Conservation (phyloP, 495 filamentous ascomycete species). For the Trichoderma erinaceum region DNA sequence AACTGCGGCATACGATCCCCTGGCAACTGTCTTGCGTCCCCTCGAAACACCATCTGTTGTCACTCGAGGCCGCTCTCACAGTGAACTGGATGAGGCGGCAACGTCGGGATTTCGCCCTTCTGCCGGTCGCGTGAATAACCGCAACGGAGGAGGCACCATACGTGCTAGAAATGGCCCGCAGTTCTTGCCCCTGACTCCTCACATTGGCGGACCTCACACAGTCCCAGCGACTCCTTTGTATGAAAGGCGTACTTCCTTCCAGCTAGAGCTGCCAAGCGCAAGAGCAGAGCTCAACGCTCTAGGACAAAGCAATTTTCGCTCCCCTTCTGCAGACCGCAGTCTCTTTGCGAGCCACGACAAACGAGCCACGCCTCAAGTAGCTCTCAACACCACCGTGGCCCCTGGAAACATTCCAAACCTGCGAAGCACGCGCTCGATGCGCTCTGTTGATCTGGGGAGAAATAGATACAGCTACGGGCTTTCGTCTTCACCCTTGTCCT, state of each 20-base stretch:
- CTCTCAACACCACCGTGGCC: conserved; percentile 55
- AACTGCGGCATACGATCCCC: conserved; percentile 1
- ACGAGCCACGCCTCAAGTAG: conserved; percentile 57
- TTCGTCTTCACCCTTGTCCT: conserved; percentile 33
- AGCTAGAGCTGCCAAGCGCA: conserved; percentile 26
- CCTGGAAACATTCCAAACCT: conserved; percentile 55
- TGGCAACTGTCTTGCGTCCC: conserved; percentile 14
- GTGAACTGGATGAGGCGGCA: conserved; percentile 27
- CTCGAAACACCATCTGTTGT: conserved; percentile 36
- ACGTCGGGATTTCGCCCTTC: neutral
- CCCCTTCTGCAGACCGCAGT: conserved; percentile 52
- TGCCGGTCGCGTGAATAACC: neutral
- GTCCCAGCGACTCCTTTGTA: conserved; percentile 44
- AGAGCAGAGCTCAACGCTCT: conserved; percentile 28
- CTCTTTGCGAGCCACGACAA: conserved; percentile 51
- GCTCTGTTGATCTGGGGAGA: conserved; percentile 28
- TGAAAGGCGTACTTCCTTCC: conserved; percentile 26
- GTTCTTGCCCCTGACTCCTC: conserved; percentile 36
- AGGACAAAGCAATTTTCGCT: conserved; percentile 24
- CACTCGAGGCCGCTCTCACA: conserved; percentile 52
- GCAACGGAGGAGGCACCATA: neutral
- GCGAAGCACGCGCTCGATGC: conserved; percentile 31
- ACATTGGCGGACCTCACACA: conserved; percentile 33
- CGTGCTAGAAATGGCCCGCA: neutral
- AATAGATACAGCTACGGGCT: conserved; percentile 21